Evolutionary conservation across 495 filamentous ascomycete genomes (phyloP).

Genomic region (Neurospora sp.): DNA sequence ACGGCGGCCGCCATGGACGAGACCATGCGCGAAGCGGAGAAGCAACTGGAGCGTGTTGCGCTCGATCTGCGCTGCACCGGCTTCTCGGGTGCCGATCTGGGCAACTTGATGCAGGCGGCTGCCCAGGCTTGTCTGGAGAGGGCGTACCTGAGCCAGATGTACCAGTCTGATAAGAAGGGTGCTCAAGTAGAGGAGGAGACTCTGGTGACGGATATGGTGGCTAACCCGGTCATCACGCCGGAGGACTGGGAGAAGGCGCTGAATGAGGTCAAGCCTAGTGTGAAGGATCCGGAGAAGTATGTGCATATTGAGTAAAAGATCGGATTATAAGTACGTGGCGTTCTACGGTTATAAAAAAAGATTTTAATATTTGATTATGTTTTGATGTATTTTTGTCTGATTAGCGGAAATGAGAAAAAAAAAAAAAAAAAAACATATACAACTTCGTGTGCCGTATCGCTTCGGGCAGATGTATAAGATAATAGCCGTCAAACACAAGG

Average conservation of each 20-base stretch:
- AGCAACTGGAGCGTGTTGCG: constrained; percentile 49
- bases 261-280: constrained; percentile 64
- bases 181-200: constrained; percentile 1
- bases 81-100: constrained; percentile 85
- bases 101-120: constrained; percentile 64
- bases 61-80: constrained; percentile 60
- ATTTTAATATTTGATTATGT: neutral
- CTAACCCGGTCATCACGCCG: constrained; percentile 43
- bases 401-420: neutral
- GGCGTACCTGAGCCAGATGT: constrained; percentile 19
- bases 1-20: neutral
- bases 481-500: neutral
- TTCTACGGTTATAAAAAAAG: neutral
- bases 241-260: constrained; percentile 73
- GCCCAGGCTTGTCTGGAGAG: constrained; percentile 66
- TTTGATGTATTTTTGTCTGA: neutral
- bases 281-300: constrained; percentile 45
- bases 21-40: constrained; percentile 14
- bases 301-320: neutral
- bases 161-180: constrained; percentile 5
- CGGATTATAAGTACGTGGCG: neutral
- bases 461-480: neutral
- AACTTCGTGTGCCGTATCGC: neutral
- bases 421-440: no score
- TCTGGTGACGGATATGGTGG: constrained; percentile 6